Percentiles rank a stretch among this genome's conserved stretches.
Conservation (phyloP, 1,284 basidiomycete genomes). For the Ceratobasidium sp. region DNA sequence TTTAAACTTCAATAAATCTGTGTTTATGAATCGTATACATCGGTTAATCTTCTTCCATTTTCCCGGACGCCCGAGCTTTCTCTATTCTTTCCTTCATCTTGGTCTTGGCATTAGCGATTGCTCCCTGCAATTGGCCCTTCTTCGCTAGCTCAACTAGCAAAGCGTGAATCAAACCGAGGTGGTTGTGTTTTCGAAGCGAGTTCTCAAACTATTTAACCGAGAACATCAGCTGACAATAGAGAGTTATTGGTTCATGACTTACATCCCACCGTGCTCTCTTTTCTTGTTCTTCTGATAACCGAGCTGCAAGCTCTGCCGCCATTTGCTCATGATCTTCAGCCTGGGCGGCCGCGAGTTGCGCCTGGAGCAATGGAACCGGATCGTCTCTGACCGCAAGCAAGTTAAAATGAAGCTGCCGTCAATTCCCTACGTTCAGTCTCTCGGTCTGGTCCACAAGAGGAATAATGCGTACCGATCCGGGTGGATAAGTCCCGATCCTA, state of each 20-base stretch:
- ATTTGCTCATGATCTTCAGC: slow-evolving; percentile 56
- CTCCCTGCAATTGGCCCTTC: slow-evolving; percentile 57
- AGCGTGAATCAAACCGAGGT: slow-evolving; percentile 78
- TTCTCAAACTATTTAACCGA: slow-evolving; percentile 71
- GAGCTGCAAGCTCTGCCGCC: slow-evolving; percentile 61
- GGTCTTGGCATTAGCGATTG: slow-evolving; percentile 49
- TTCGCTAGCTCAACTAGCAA: slow-evolving; percentile 73
- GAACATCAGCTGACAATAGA: slow-evolving; percentile 7
- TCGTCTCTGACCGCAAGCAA: slow-evolving; percentile 84
- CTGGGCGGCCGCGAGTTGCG: slow-evolving; percentile 61
- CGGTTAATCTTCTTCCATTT: slow-evolving; percentile 26
- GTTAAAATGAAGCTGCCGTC: slow-evolving; percentile 82
- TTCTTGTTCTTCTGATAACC: slow-evolving; percentile 74
- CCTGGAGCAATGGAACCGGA: slow-evolving; percentile 70
- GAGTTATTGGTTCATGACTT: slow-evolving; percentile 49
- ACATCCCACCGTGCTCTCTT: slow-evolving; percentile 85
- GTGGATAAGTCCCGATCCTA: slow-evolving; percentile 86
- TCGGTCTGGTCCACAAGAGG: background rate
- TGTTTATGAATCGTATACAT: background rate
- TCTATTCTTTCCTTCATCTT: slow-evolving; percentile 49
- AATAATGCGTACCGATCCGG: slow-evolving; percentile 69
- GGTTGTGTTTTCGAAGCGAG: slow-evolving; percentile 80
- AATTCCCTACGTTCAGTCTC: background rate
- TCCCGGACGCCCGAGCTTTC: slow-evolving; percentile 40
- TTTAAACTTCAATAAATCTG: background rate